Conservation (phyloP, 176 grass and related monocot species). For the Pharus latifolius region DNA sequence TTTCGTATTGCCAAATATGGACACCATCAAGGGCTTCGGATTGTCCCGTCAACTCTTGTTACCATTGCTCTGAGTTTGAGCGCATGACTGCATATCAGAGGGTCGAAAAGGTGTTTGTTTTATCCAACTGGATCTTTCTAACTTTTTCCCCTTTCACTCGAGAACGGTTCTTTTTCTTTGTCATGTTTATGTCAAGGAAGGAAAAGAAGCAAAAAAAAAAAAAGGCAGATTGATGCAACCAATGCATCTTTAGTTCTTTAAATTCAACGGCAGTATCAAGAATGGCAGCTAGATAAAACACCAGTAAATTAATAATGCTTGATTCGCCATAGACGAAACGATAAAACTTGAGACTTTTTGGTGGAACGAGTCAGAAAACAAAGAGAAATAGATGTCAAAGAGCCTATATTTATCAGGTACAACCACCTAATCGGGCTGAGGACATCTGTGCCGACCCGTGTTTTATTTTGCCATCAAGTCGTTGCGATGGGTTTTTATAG, state of each 20-base stretch:
- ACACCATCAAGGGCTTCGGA: neutral
- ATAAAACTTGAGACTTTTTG: neutral
- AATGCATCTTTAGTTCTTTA: neutral
- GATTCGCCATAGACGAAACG: neutral
- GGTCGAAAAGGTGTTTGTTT: constrained; percentile 9
- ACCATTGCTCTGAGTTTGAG: too few species aligned
- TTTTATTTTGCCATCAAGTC: neutral
- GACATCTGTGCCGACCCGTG: neutral
- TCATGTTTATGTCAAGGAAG: constrained; percentile 11
- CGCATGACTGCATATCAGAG: neutral
- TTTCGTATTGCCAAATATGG: neutral
- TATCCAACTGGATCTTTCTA: neutral
- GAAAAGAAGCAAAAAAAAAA: neutral
- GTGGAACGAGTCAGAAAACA: neutral
- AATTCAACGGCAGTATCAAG: constrained; percentile 22
- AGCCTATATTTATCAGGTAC: neutral
- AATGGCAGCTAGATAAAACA: neutral
- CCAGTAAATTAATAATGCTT: neutral
- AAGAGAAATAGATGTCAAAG: constrained; percentile 1
- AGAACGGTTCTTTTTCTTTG: neutral
- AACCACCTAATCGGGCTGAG: constrained; percentile 1
- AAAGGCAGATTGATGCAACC: neutral
- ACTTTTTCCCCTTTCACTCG: neutral
- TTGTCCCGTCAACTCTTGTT: constrained; percentile 12
- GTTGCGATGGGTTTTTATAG: too few species aligned